Evolutionary conservation across 805 yeast species (phyloP).

Genomic region (Nematodospora valgi): DNA sequence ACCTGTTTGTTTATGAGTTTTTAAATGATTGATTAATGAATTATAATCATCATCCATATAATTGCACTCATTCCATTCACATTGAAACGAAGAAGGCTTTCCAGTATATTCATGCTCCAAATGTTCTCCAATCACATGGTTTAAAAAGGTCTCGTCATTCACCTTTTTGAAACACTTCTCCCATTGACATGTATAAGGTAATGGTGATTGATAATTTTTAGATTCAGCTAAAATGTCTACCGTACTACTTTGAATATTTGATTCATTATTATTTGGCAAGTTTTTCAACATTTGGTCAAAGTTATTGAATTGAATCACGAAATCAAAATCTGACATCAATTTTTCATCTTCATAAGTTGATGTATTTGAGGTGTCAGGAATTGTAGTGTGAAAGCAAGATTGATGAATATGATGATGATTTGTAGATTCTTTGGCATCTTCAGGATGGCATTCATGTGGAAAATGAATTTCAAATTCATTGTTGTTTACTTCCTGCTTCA

Average conservation of each 20-base stretch:
- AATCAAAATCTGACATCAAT: constrained; percentile 35
- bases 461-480: constrained; percentile 32
- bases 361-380: constrained; percentile 19
- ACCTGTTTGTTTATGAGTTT: constrained; percentile 26
- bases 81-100: constrained; percentile 29
- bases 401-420: constrained; percentile 30
- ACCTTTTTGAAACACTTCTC: constrained; percentile 51
- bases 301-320: constrained; percentile 33
- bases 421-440: constrained; percentile 7
- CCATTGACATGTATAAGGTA: constrained; percentile 57
- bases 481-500: constrained; percentile 8
- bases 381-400: constrained; percentile 45
- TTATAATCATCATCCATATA: constrained; percentile 52
- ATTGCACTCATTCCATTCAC: constrained; percentile 78
- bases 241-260: neutral
- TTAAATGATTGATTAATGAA: constrained; percentile 53
- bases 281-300: constrained; percentile 15
- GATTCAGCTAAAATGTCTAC: neutral
- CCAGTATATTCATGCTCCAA: constrained; percentile 23
- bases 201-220: neutral
- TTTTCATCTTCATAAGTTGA: constrained; percentile 7
- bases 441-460: constrained; percentile 36
- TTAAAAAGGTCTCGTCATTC: constrained; percentile 26
- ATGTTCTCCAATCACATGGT: constrained; percentile 47
- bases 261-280: constrained; percentile 2